phyloP scores from a whole-genome alignment of 768 basidiomycete genomes.

The Xerocomus potaroensis region DNA sequence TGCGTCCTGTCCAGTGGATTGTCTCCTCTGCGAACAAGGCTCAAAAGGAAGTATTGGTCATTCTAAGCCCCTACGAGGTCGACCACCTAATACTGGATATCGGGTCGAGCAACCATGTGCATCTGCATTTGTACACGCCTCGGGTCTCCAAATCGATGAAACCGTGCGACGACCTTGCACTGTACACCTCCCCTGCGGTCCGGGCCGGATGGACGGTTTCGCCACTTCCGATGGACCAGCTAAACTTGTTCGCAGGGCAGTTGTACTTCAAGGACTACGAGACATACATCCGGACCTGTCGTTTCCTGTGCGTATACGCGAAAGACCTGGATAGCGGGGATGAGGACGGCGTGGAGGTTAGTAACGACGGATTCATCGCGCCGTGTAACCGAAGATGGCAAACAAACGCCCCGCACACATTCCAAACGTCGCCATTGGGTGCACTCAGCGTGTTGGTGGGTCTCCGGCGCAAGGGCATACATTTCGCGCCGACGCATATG shows the following conservation, averaged over 20 bases:
- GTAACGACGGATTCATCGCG: conserved; percentile 3
- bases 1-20: conserved; percentile 9
- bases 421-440: conserved; percentile 33
- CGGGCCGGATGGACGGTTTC: neutral
- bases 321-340: neutral
- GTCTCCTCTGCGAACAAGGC: neutral
- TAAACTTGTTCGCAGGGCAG: conserved; percentile 3
- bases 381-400: neutral
- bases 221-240: neutral
- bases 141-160: conserved; percentile 2
- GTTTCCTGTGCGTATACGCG: conserved; percentile 4
- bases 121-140: conserved; percentile 3
- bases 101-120: conserved; percentile 19
- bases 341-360: neutral
- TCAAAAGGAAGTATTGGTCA: conserved; percentile 22
- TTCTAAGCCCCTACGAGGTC: conserved; percentile 39
- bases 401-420: conserved; percentile 27
- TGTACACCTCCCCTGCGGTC: neutral
- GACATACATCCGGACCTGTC: conserved; percentile 1
- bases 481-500: conserved; percentile 35
- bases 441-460: conserved; percentile 18
- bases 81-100: conserved; percentile 36
- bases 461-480: conserved; percentile 37
- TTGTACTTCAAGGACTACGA: conserved; percentile 2
- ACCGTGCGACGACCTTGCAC: conserved; percentile 2